Conservation (phyloP, 2,329 filamentous ascomycete genomes). For the Calonectria ilicicola region DNA sequence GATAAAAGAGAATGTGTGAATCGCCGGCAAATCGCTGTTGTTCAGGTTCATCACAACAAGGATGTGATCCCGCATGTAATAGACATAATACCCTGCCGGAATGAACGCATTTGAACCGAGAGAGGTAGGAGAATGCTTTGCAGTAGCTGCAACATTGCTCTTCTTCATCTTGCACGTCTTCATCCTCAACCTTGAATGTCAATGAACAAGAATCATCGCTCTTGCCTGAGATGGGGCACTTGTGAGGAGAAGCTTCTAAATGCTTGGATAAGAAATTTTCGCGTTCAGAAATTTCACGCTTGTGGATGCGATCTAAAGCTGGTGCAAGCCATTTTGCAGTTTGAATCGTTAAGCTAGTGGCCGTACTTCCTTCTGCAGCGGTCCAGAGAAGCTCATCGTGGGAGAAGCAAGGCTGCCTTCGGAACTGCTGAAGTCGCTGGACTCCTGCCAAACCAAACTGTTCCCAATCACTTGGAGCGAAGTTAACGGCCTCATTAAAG, state of each 20-base stretch:
- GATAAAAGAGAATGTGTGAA: slow-evolving; percentile 81
- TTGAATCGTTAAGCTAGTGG: slow-evolving; percentile 76
- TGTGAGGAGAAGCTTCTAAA: slow-evolving; percentile 64
- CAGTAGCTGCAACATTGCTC: slow-evolving; percentile 94
- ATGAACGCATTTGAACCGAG: slow-evolving; percentile 86
- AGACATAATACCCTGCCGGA: slow-evolving; percentile 87
- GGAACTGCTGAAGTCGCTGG: slow-evolving; percentile 85
- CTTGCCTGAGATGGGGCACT: slow-evolving; percentile 59
- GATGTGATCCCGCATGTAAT: slow-evolving; percentile 80
- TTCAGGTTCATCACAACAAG: slow-evolving; percentile 81
- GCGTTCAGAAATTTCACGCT: slow-evolving; percentile 78
- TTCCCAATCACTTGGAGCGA: slow-evolving; percentile 95
- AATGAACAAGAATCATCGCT: slow-evolving; percentile 68
- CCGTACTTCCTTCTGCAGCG: slow-evolving; percentile 82
- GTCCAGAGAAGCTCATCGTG: slow-evolving; percentile 96
- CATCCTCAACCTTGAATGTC: slow-evolving; percentile 74
- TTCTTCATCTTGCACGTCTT: slow-evolving; percentile 88
- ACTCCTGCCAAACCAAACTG: slow-evolving; percentile 90
- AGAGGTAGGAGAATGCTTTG: slow-evolving; percentile 92
- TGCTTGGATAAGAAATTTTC: slow-evolving; percentile 77
- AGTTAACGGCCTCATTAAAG: slow-evolving; percentile 99
- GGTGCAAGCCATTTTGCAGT: slow-evolving; percentile 96
- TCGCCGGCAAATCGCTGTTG: slow-evolving; percentile 75
- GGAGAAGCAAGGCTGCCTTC: slow-evolving; percentile 94
- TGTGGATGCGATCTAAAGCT: slow-evolving; percentile 82